Conservation (phyloP, 192 early-diverging fungal genomes). For the Backusella liffmaniae region DNA sequence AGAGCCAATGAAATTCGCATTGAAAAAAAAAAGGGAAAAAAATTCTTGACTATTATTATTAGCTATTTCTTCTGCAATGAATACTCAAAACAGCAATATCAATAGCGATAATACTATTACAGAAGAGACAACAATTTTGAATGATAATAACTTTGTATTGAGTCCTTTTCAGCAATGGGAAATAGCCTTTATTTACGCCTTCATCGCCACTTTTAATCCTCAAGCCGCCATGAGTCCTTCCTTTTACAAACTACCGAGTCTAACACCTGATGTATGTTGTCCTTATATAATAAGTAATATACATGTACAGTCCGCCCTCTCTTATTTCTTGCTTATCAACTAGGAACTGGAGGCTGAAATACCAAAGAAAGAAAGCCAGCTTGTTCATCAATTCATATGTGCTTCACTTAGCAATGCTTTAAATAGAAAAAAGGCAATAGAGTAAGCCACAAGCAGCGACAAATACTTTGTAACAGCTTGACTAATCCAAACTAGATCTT, state of each 20-base stretch:
- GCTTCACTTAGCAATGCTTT: slow-evolving; percentile 17
- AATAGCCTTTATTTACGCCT: slow-evolving; percentile 31
- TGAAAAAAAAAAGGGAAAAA: neutral
- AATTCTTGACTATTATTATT: neutral
- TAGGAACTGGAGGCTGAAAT: slow-evolving; percentile 25
- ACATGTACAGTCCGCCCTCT: neutral
- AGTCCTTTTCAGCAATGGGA: slow-evolving; percentile 24
- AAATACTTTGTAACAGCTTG: neutral
- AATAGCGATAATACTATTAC: neutral
- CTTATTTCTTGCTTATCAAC: neutral
- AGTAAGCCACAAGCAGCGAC: slow-evolving; percentile 12
- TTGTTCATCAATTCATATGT: slow-evolving; percentile 18
- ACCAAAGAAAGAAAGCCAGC: slow-evolving; percentile 11
- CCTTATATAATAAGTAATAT: neutral
- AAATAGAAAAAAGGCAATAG: slow-evolving; percentile 26
- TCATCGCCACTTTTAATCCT: slow-evolving; percentile 14
- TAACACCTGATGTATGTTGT: slow-evolving; percentile 20
- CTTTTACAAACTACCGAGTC: slow-evolving; percentile 6
- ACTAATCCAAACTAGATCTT: neutral
- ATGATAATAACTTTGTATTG: neutral
- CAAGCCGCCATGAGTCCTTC: neutral
- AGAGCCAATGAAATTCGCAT: neutral
- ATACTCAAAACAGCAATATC: neutral
- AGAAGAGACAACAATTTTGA: neutral
- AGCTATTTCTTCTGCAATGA: neutral